Conservation (phyloP, 169 alveolate genomes). For the Plasmodium vivax region DNA sequence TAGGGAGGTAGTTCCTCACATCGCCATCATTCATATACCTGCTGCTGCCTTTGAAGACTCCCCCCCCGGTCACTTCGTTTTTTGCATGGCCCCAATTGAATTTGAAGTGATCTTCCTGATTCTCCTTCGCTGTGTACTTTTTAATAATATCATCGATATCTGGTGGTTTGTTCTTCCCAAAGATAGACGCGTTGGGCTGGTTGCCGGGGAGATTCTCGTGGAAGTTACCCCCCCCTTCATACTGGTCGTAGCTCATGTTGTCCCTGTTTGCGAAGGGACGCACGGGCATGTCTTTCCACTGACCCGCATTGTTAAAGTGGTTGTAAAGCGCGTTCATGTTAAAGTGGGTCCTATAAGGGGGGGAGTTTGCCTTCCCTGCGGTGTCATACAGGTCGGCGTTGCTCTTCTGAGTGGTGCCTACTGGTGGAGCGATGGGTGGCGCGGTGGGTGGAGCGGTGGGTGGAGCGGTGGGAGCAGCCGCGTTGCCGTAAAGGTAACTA, state of each 20-base stretch:
- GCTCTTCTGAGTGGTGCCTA: neutral
- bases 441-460: neutral
- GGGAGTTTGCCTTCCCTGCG: neutral
- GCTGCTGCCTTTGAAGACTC: neutral
- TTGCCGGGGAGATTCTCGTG: neutral
- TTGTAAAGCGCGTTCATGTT: neutral
- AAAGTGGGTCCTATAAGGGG: neutral
- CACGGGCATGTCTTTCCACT: neutral
- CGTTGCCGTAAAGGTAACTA: neutral
- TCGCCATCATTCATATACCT: neutral
- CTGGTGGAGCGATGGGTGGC: neutral
- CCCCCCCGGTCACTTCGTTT: neutral
- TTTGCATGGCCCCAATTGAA: neutral
- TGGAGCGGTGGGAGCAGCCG: neutral
- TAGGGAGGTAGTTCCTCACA: neutral
- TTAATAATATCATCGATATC: slow-evolving; percentile 39
- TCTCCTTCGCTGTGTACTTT: slow-evolving; percentile 20
- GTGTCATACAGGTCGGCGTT: neutral
- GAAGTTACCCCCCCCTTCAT: neutral
- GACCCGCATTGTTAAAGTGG: neutral
- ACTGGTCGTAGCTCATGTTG: neutral
- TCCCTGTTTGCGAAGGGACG: neutral
- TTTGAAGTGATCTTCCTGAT: neutral
- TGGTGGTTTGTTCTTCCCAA: neutral
- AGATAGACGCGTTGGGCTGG: neutral